These are phyloP conservation scores for Puccinia novopanici DNA, from an alignment of 1,284 basidiomycete species.

Conservation along the genomic window DNA sequence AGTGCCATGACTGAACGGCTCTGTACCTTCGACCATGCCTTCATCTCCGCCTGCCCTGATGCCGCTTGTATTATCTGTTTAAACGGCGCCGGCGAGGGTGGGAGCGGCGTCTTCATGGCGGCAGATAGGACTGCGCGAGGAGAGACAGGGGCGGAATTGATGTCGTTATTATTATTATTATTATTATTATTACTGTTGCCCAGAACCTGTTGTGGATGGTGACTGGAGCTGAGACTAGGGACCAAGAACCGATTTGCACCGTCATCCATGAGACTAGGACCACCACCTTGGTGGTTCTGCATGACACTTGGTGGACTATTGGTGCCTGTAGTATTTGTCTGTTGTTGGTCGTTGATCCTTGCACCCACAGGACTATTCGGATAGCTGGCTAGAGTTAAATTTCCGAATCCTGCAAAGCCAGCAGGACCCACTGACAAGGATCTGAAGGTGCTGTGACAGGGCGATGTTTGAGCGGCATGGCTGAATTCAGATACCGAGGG, in stretches of 20 bases:
- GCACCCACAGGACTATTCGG: slow-evolving; percentile 36
- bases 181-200: too few species aligned
- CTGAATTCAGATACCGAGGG: slow-evolving; percentile 39
- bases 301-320: slow-evolving; percentile 4
- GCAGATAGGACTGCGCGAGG: slow-evolving; percentile 1
- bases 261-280: neutral
- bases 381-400: slow-evolving; percentile 29
- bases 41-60: neutral
- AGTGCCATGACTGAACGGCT: slow-evolving; percentile 60
- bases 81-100: slow-evolving; percentile 36
- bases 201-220: neutral
- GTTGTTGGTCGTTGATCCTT: slow-evolving; percentile 3
- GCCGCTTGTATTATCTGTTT: neutral
- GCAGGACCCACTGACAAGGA: slow-evolving; percentile 34
- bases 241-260: slow-evolving; percentile 4
- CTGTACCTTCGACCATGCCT: slow-evolving; percentile 55
- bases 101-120: slow-evolving; percentile 27
- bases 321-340: neutral
- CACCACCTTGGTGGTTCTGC: neutral
- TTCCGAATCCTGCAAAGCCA: slow-evolving; percentile 27
- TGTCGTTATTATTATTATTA: neutral
- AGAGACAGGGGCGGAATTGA: slow-evolving; percentile 10
- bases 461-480: slow-evolving; percentile 11
- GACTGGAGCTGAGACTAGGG: neutral
- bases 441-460: neutral